Evolutionary conservation across 1,284 basidiomycete species (phyloP).

Genomic region (Ceraceosorus guamensis): DNA sequence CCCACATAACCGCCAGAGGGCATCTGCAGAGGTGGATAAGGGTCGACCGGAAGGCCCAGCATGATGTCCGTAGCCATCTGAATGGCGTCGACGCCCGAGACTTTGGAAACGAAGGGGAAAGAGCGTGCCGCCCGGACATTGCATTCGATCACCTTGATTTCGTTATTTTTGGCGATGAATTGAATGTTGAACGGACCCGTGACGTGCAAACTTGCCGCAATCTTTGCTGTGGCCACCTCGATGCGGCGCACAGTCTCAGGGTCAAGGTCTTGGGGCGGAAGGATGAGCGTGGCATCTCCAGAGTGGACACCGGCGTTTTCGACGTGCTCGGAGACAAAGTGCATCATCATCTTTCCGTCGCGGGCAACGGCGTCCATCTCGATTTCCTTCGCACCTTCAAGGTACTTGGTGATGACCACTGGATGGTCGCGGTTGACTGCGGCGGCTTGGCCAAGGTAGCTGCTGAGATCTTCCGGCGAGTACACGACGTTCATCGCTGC

Average conservation of each 20-base stretch:
- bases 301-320: constrained; percentile 98
- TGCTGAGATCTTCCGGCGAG: constrained; percentile 78
- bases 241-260: constrained; percentile 92
- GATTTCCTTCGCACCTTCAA: constrained; percentile 98
- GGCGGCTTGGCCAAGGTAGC: constrained; percentile 89
- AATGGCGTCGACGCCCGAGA: constrained; percentile 92
- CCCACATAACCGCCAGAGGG: constrained; percentile 83
- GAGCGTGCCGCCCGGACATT: constrained; percentile 95
- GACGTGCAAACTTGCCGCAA: constrained; percentile 87
- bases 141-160: constrained; percentile 99
- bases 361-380: constrained; percentile 98
- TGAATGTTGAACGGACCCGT: constrained; percentile 99
- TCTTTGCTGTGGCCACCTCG: constrained; percentile 92
- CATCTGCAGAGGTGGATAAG: constrained; percentile 80
- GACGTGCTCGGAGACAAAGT: constrained; percentile 98
- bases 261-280: constrained; percentile 95
- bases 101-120: constrained; percentile 98
- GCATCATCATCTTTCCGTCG: constrained; percentile 97
- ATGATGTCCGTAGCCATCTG: constrained; percentile 98
- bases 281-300: constrained; percentile 93
- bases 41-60: constrained; percentile 77
- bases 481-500: constrained; percentile 99
- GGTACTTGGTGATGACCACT: constrained; percentile 97
- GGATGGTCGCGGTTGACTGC: constrained; percentile 95
- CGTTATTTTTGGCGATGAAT: constrained; percentile 99